These are phyloP conservation scores for Phialophora chinensis DNA, from an alignment of 2,329 filamentous ascomycete genomes.

Conservation along the genomic window DNA sequence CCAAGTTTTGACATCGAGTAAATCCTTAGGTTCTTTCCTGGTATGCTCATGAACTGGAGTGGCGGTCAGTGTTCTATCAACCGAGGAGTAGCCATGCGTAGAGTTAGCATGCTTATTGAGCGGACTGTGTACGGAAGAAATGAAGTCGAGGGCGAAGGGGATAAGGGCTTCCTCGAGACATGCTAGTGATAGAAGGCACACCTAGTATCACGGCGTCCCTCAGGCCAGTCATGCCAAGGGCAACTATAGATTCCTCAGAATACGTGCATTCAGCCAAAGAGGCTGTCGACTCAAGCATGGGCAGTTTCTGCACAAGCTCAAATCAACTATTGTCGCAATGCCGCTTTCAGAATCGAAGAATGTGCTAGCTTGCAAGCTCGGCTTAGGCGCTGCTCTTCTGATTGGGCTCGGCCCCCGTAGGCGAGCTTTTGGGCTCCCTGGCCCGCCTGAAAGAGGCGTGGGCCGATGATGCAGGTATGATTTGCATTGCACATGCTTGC, in stretches of 20 bases:
- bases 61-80: not conserved
- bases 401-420: not conserved
- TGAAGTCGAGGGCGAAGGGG: no score
- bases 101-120: no score
- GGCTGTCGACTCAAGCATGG: not conserved
- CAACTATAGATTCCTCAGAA: not conserved
- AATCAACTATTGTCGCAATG: not conserved
- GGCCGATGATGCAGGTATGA: constrained; percentile 17
- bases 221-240: no score
- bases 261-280: not conserved
- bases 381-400: not conserved
- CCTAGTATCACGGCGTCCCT: no score
- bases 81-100: no score
- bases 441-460: not conserved
- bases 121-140: no score
- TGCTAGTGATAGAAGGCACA: no score
- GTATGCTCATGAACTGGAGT: not conserved
- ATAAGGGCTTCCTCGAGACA: no score
- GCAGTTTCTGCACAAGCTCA: not conserved
- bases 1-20: not conserved
- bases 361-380: not conserved
- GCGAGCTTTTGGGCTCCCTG: not conserved
- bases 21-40: not conserved
- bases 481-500: constrained; percentile 14
- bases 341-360: not conserved